Evolutionary conservation across 2,329 filamentous ascomycete genomes (phyloP), one percentile per base, ranked within the genome.

Genomic region (Sporothrix schenckii): DNA sequence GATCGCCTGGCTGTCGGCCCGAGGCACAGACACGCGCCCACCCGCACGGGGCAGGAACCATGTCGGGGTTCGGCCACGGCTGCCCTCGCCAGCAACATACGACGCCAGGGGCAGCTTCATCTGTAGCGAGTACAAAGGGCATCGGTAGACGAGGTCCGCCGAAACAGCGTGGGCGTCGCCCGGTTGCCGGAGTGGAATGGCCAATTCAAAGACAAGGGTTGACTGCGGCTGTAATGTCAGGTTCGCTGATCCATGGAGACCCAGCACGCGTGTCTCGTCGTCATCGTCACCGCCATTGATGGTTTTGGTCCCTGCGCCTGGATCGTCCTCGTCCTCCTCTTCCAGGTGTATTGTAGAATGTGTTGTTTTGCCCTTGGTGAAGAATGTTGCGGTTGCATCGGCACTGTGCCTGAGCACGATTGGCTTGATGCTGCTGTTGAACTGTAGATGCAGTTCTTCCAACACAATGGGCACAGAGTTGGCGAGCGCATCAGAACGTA

Each of bases 101-200:
- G 79, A 81, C 19, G 79, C 80, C 39, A 90, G 82, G 2, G 78
- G 85, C n/a, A 90, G 82, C 4, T 85, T 85, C 75, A 91, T 92
- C 27, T 88, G 83, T 21, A 97, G 81, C 50, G 86, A 83, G 74
- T 94, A 97, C 0, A 83, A 79, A 0, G 89, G 85, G 16, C 86
- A 87, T 39, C 87, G 82, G n/a, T 95, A 80, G 0, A 83, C 81
- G 39, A 97, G 80, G 0, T 83, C 86, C 11, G 91, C 86, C 1
- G 87, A 88, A 4, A 86, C 83, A 4, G 92, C 88, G 63, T 85
- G 87, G 0, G 91, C 89, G 70, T 92, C 87, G n/a, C 93, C 93
- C 2, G 93, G 88, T 79, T 97, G 94, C 71, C 93, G 88, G 19
- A 97, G 85, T 2, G 90, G 87, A 71, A 93, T 86, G 10, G 85